A percentile compares a stretch with the other conserved stretches of the same genome.
These are phyloP conservation scores for Trebouxia sp. DNA, from an alignment of 139 green algal genomes.

Conservation along the genomic window DNA sequence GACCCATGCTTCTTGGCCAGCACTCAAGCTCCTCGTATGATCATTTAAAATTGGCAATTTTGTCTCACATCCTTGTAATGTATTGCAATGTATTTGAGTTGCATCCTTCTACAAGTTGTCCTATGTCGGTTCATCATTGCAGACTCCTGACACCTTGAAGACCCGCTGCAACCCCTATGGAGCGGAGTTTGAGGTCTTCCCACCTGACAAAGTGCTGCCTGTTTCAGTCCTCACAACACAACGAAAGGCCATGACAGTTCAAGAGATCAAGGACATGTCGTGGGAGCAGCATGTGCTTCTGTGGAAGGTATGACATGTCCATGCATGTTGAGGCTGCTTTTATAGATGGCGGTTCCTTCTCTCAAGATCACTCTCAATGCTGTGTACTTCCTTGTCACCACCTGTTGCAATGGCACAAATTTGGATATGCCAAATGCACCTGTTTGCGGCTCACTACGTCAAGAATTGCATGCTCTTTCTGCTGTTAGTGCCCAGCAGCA, in stretches of 20 bases:
- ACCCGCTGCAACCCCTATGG: neutral
- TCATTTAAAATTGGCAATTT: neutral
- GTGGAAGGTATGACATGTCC: neutral
- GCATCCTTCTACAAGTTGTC: neutral
- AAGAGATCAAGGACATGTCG: conserved; percentile 2
- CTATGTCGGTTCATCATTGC: neutral
- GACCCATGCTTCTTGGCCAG: no score
- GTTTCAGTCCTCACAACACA: neutral
- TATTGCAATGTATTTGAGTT: no score
- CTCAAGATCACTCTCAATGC: neutral
- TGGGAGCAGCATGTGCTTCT: conserved; percentile 22
- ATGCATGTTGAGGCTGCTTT: neutral
- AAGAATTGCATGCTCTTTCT: no score
- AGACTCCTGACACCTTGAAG: conserved; percentile 10
- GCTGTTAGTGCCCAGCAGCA: no score
- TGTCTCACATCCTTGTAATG: no score
- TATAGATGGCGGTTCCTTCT: neutral
- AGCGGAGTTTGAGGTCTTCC: neutral
- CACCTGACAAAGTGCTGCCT: neutral
- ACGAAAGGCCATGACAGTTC: neutral
- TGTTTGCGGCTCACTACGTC: no score
- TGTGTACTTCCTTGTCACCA: no score
- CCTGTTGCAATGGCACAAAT: no score
- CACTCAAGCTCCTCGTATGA: no score
- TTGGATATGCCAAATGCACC: no score